Evolutionary conservation across 345 rosid genomes (phyloP).

Genomic region (Combretum micranthum): DNA sequence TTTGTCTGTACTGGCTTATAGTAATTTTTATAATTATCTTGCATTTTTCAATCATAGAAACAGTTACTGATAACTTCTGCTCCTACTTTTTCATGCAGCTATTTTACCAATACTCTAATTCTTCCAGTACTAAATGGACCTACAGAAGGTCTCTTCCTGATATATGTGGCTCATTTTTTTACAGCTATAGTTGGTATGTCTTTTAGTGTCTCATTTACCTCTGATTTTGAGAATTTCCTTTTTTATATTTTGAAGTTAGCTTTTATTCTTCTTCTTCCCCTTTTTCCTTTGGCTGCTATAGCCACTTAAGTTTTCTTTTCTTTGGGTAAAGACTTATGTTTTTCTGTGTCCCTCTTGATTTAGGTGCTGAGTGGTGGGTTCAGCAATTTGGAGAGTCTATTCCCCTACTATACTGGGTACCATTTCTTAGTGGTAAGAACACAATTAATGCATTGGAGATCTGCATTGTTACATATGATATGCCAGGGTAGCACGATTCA

Average conservation of each 20-base stretch:
- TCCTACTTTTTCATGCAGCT: conserved; percentile 40
- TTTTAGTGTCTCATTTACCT: neutral
- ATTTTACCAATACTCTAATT: conserved; percentile 80
- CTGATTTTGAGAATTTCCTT: neutral
- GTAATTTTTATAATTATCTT: too few relatives aligned
- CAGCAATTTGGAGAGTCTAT: conserved; percentile 60
- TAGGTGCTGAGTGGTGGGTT: conserved; percentile 98
- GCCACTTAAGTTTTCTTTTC: neutral
- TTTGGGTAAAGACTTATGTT: too few relatives aligned
- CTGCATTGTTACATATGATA: neutral
- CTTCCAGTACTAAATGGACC: conserved; percentile 97
- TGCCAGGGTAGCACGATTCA: too few relatives aligned
- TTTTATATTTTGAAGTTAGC: conserved; percentile 3
- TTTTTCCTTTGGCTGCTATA: neutral
- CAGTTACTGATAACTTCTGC: conserved; percentile 4
- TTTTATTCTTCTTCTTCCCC: neutral
- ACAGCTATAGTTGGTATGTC: conserved; percentile 81
- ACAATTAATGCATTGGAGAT: conserved; percentile 3
- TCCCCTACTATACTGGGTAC: conserved; percentile 77
- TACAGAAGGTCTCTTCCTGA: conserved; percentile 91
- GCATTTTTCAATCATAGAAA: too few relatives aligned
- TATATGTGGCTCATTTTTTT: conserved; percentile 65
- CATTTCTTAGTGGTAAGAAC: conserved; percentile 53
- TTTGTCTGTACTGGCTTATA: too few relatives aligned
- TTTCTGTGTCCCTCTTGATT: conserved; percentile 3